A percentile compares a stretch with the other conserved stretches of the same genome.
Evolutionary conservation across 2,329 filamentous ascomycete species (phyloP).

Genomic region (Nemania sp.): DNA sequence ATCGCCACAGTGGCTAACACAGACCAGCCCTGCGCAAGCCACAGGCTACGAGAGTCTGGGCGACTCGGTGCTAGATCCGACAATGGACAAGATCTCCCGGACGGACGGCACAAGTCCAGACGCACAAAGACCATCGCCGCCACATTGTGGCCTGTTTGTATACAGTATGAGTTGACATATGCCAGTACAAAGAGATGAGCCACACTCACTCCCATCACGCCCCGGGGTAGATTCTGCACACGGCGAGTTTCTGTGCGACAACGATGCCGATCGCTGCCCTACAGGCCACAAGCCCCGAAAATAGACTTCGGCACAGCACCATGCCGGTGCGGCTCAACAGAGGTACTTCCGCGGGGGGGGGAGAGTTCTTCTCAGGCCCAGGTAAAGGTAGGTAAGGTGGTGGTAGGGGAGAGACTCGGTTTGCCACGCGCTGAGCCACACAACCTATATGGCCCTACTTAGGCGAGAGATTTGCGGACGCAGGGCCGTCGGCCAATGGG

Average conservation of each 20-base stretch:
- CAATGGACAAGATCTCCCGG: background rate
- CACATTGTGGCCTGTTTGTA: slow-evolving; percentile 18
- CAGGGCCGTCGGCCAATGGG: slow-evolving; percentile 33
- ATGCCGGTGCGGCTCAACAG: slow-evolving; percentile 15
- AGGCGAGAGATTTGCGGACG: slow-evolving; percentile 26
- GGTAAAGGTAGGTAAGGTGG: background rate
- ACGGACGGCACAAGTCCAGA: background rate
- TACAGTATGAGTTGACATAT: slow-evolving; percentile 19
- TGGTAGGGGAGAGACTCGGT: background rate
- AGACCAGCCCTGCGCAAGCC: slow-evolving; percentile 12
- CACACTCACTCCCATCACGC: slow-evolving; percentile 33
- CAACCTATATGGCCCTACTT: too few relatives aligned
- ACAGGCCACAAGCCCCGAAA: slow-evolving; percentile 32
- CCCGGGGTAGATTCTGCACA: slow-evolving; percentile 35
- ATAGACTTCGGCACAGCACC: slow-evolving; percentile 9
- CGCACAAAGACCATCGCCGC: background rate
- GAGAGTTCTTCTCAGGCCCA: background rate
- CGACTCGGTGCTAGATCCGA: background rate
- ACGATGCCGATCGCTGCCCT: slow-evolving; percentile 18
- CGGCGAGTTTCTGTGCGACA: slow-evolving; percentile 22
- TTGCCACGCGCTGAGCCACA: slow-evolving; percentile 31
- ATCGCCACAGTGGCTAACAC: slow-evolving; percentile 21
- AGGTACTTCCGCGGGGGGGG: background rate
- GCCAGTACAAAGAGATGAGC: slow-evolving; percentile 21
- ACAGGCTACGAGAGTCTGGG: background rate